A percentile compares a stretch with the other conserved stretches of the same genome.
These are phyloP conservation scores for Wickerhamiella cacticola DNA, from an alignment of 805 yeast genomes.

Conservation along the genomic window DNA sequence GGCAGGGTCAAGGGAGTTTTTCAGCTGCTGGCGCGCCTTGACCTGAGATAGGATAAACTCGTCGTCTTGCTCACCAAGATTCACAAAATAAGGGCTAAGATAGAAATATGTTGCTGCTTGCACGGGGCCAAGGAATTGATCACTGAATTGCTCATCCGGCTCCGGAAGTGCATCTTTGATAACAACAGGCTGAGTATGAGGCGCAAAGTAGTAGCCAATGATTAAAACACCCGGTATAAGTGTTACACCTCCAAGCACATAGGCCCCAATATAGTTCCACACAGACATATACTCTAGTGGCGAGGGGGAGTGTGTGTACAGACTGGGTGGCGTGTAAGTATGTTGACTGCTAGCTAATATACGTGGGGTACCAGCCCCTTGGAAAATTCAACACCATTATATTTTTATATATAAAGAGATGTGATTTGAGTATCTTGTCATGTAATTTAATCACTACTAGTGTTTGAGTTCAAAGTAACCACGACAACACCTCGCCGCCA, in stretches of 20 bases:
- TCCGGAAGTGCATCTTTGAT: conserved; percentile 15
- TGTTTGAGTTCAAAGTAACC: neutral
- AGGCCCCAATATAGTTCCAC: conserved; percentile 33
- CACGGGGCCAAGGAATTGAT: conserved; percentile 16
- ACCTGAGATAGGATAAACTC: conserved; percentile 20
- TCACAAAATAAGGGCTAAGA: conserved; percentile 15
- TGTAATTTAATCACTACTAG: too few species aligned
- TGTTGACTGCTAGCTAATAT: too few species aligned
- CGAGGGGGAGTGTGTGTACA: neutral
- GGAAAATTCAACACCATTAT: too few species aligned
- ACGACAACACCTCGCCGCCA: conserved; percentile 1
- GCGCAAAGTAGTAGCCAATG: conserved; percentile 32
- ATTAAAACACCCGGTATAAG: conserved; percentile 50
- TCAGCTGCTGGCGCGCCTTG: conserved; percentile 27
- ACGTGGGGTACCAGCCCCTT: too few species aligned
- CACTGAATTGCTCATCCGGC: conserved; percentile 8
- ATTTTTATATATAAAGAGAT: too few species aligned
- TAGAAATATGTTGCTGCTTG: conserved; percentile 18
- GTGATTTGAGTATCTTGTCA: too few species aligned
- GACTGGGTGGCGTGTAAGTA: neutral
- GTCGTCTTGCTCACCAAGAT: conserved; percentile 56
- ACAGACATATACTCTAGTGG: neutral
- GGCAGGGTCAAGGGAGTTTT: conserved; percentile 19
- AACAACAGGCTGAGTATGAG: conserved; percentile 27
- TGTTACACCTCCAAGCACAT: conserved; percentile 71